Evolutionary conservation across 208 protist genomes (phyloP), one percentile per base, ranked within the genome.

Genomic region (Leptomonas pyrrhocoris): DNA sequence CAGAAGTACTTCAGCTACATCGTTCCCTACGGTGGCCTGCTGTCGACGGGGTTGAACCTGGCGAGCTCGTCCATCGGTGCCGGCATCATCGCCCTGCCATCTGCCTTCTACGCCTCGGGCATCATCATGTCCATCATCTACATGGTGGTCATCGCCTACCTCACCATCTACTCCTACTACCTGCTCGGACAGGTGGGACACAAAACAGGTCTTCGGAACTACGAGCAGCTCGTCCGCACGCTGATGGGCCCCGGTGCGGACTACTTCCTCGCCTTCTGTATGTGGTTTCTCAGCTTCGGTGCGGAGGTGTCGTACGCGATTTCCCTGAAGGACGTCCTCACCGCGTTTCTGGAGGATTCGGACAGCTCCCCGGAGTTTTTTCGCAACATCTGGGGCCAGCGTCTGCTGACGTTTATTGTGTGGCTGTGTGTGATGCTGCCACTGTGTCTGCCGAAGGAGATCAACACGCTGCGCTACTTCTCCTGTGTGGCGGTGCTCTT

Each of bases 391-490:
- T 62, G 43, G 46, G 85, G 87, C 18, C 64, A 74, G 25, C 83
- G 83, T 30, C 49, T 92, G 9, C 73, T 95, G 34, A 82, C 80
- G 2, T 65, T 68, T 36, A 16, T 74, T 7, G 73, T 95, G 27
- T 95, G 86, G 88, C 60, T 94, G 15, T 58, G 83, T 27, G 56
- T 58, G 28, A 96, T 96, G 79, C 68, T 92, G 50, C 88, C 92
- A 36, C 68, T 95, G 45, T 93, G 72, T 46, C 75, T 94, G 38
- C 88, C 84, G 2, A 88, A 90, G 73, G 81, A 88, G 64, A 91
- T 96, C 70, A 93, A 94, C 74, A 90, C 89, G 19, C 79, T 96
- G 42, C 85, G 92, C 21, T 75, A 88, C 62, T 59, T 89, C 46
- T 94, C 89, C 16, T 69, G 73, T 25, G 21, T 94, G 8, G 89